These are phyloP conservation scores for Pseudevernia furfuracea DNA, from an alignment of 495 filamentous ascomycete genomes.

Conservation along the genomic window DNA sequence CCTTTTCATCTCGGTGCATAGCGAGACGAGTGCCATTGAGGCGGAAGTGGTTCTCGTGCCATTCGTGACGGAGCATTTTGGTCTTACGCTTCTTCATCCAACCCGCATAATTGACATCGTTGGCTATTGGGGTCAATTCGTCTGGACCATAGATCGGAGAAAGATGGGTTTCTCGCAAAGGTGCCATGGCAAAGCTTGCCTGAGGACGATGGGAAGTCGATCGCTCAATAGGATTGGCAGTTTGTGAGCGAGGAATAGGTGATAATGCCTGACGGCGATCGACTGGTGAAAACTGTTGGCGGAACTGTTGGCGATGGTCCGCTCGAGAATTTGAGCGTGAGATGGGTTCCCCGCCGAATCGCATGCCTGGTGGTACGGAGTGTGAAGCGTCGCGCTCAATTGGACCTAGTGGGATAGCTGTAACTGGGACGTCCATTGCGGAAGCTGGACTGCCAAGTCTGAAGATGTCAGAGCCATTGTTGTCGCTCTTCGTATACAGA, in stretches of 20 bases:
- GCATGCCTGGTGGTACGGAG: constrained; percentile 91
- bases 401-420: constrained; percentile 59
- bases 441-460: constrained; percentile 74
- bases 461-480: constrained; percentile 46
- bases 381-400: constrained; percentile 67
- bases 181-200: constrained; percentile 30
- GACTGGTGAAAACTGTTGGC: constrained; percentile 27
- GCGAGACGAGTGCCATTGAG: constrained; percentile 75
- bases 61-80: constrained; percentile 82
- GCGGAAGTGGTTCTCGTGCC: constrained; percentile 83
- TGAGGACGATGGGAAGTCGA: constrained; percentile 24
- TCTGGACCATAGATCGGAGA: constrained; percentile 28
- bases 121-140: constrained; percentile 24
- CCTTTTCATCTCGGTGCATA: constrained; percentile 64
- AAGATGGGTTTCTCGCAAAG: constrained; percentile 32
- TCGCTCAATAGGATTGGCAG: constrained; percentile 14
- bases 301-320: constrained; percentile 20
- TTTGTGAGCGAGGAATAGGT: not conserved
- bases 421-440: constrained; percentile 83
- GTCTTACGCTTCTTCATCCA: constrained; percentile 95
- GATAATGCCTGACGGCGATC: constrained; percentile 26
- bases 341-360: constrained; percentile 33
- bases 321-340: constrained; percentile 28
- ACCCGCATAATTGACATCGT: constrained; percentile 58
- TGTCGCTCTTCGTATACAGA: constrained; percentile 16